phyloP scores from a whole-genome alignment of 2,329 filamentous ascomycete species.

The Claviceps africana region DNA sequence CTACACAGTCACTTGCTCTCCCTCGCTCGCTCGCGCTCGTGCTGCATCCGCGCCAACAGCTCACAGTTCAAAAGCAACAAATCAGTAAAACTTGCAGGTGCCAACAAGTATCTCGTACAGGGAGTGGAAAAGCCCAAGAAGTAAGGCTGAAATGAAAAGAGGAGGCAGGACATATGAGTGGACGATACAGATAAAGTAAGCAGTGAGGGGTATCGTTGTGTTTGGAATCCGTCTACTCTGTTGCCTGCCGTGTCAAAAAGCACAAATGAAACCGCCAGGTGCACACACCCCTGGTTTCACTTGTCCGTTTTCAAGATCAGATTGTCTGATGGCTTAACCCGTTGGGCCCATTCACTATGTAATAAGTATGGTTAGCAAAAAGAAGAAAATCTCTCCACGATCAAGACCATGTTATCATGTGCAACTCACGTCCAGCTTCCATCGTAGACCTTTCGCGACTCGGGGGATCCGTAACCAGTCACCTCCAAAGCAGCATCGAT shows the following conservation, averaged over 20 bases:
- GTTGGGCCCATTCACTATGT: conserved; percentile 52
- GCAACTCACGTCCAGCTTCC: conserved; percentile 91
- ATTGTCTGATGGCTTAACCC: conserved; percentile 45
- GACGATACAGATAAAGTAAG: background rate
- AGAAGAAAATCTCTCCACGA: background rate
- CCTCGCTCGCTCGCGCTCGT: background rate
- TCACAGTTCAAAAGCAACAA: background rate
- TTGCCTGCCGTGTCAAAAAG: background rate
- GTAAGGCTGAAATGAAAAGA: background rate
- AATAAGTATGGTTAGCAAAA: conserved; percentile 13
- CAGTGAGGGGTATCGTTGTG: conserved; percentile 1
- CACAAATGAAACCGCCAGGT: conserved; percentile 1
- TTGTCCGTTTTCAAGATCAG: conserved; percentile 43
- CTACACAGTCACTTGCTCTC: too few species aligned
- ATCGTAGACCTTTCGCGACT: conserved; percentile 70
- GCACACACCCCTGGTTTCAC: background rate
- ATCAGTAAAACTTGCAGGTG: background rate
- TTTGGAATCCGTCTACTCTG: background rate
- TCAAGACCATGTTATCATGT: background rate
- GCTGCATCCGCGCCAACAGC: background rate
- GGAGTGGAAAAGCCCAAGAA: background rate
- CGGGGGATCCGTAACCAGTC: conserved; percentile 55
- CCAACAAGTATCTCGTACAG: background rate
- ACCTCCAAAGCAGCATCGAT: conserved; percentile 76
- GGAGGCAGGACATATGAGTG: background rate